These are phyloP conservation scores for Euphorbia schlechtendalii DNA, from an alignment of 441 rosid species.

Conservation along the genomic window DNA sequence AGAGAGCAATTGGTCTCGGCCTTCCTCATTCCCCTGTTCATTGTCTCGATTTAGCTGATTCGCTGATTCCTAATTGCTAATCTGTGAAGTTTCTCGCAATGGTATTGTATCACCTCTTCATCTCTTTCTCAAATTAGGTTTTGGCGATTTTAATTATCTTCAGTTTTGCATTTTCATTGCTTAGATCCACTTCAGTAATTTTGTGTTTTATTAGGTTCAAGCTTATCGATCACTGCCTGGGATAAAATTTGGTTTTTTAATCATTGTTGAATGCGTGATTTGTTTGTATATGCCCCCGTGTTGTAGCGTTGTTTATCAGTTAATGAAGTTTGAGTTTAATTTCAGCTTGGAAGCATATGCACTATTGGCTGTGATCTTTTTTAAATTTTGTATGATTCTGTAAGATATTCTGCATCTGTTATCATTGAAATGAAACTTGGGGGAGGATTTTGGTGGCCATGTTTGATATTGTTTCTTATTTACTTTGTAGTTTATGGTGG, in stretches of 20 bases:
- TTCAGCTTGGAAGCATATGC: neutral
- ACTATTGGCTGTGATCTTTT: too few relatives aligned
- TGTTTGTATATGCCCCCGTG: constrained; percentile 1
- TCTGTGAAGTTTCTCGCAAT: constrained; percentile 1
- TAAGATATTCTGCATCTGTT: neutral
- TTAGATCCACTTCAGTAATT: too few relatives aligned
- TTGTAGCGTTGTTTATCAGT: neutral
- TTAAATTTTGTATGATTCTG: too few relatives aligned
- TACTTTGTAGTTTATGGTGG: neutral
- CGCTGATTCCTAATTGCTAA: neutral
- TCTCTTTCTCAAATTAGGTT: constrained; percentile 3
- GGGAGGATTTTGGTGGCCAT: too few relatives aligned
- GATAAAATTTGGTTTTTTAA: neutral
- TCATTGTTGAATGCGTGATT: neutral
- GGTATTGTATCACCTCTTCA: constrained; percentile 6
- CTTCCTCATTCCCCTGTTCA: neutral
- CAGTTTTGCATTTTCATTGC: neutral
- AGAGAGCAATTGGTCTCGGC: neutral
- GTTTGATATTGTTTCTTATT: too few relatives aligned
- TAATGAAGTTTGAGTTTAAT: too few relatives aligned
- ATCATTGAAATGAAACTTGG: neutral
- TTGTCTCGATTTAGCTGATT: neutral
- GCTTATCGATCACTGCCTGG: neutral
- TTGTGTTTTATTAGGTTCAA: neutral
- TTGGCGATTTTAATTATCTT: neutral